Percentiles rank a stretch among this genome's conserved stretches.
phyloP scores from a whole-genome alignment of 768 basidiomycete species.

The Cystofilobasidium macerans region DNA sequence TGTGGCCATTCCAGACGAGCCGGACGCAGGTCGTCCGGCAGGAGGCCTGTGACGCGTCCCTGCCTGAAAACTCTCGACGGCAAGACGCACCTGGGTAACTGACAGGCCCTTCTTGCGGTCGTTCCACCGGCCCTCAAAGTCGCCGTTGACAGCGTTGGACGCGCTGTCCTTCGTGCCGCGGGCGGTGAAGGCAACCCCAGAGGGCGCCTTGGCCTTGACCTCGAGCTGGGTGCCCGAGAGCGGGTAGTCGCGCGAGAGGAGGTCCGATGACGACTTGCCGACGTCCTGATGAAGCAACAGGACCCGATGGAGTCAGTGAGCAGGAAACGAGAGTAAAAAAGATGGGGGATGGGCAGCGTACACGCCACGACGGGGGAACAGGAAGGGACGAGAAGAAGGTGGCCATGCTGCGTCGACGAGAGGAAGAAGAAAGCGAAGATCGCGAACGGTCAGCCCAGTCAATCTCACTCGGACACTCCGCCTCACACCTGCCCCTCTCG shows the following conservation, averaged over 20 bases:
- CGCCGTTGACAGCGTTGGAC: slow-evolving; percentile 62
- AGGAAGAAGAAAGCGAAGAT: neutral
- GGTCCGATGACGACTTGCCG: slow-evolving; percentile 93
- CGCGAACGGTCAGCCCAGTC: too few species aligned
- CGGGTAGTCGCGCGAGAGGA: slow-evolving; percentile 84
- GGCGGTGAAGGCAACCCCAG: slow-evolving; percentile 80
- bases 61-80: too few species aligned
- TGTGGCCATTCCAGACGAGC: too few species aligned
- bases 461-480: too few species aligned
- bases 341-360: too few species aligned
- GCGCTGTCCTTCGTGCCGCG: slow-evolving; percentile 69
- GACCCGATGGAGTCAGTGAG: neutral
- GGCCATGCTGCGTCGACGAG: neutral
- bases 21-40: too few species aligned
- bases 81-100: slow-evolving; percentile 53
- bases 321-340: neutral
- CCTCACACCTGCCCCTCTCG: too few species aligned
- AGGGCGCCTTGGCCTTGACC: slow-evolving; percentile 73
- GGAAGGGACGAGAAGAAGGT: slow-evolving; percentile 1
- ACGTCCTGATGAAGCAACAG: slow-evolving; percentile 4
- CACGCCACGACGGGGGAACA: neutral
- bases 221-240: slow-evolving; percentile 48
- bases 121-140: slow-evolving; percentile 88
- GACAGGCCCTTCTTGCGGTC: slow-evolving; percentile 85
- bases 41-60: too few species aligned